Base-by-base conservation (phyloP, 2,329 filamentous ascomycete genomes). In the Epichloe elymi region DNA sequence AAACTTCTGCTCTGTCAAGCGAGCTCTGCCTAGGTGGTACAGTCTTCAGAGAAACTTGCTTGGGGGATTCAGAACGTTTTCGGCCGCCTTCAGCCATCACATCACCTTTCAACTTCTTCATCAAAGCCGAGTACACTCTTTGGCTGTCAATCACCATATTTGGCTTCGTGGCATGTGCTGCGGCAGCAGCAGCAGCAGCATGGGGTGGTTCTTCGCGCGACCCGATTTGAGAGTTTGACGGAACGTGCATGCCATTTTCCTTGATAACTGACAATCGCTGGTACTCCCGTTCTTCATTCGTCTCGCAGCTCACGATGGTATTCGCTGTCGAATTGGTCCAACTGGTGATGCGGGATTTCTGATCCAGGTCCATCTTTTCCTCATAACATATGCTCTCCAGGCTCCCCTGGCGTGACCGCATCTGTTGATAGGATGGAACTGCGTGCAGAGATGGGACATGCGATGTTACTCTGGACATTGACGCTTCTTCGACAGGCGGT, bases 341-440 rank as follows among this genome's bases (percentile, higher is more conserved):
- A 62, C 84, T 88, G 2, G 83, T 86, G 48, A 86, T 78, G 20
- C 83, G 70, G n/a, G 81, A 85, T 56, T 70, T 77, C 19, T 79
- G 74, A 39, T 78, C 74, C 14, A 65, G 69, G 1, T 58, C 59
- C 48, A 65, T 65, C 40, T 62, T 65, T 37, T 63, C 64, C 5
- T 70, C 68, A 49, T 67, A 72, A 20, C 56, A 57, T 2, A 75
- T 56, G 53, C 73, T 80, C 53, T 75, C 75, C 5, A 80, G 57
- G 54, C 79, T 82, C 1, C 76, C 78, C 56, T 74, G 69, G 37
- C 74, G 72, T 7, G 78, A 80, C 48, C 66, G 70, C 43, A 77
- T 61, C 51, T 72, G 67, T 45, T 75, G 70, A 37, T 64, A 66
- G 0, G 70, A 72, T 3, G 71, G 66, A 1, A 74, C 67, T 4